phyloP scores from a whole-genome alignment of 192 early-diverging fungal species.

The Backusella luteola region DNA sequence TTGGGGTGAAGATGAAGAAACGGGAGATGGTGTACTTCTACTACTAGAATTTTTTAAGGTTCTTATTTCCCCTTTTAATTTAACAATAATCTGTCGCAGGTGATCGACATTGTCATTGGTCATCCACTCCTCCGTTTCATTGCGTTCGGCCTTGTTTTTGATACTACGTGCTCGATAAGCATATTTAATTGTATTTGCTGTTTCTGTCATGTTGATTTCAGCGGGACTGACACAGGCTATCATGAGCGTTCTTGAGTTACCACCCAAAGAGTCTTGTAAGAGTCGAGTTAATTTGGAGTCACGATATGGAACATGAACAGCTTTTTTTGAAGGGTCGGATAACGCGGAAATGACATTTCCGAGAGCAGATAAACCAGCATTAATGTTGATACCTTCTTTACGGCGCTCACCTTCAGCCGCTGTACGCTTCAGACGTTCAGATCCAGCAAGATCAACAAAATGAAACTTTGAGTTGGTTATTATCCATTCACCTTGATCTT shows the following conservation, averaged over 20 bases:
- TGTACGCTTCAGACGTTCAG: slow-evolving; percentile 92
- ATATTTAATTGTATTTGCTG: slow-evolving; percentile 94
- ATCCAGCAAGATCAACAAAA: slow-evolving; percentile 98
- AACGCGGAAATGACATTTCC: slow-evolving; percentile 98
- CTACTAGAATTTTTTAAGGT: slow-evolving; percentile 33
- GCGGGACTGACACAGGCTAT: slow-evolving; percentile 92
- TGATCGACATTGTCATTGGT: slow-evolving; percentile 63
- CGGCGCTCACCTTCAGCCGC: slow-evolving; percentile 88
- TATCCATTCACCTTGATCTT: slow-evolving; percentile 53
- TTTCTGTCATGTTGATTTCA: slow-evolving; percentile 85
- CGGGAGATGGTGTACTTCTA: not conserved
- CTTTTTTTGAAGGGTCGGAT: slow-evolving; percentile 65
- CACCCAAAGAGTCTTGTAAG: slow-evolving; percentile 95
- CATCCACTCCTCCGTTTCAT: slow-evolving; percentile 57
- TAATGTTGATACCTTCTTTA: slow-evolving; percentile 96
- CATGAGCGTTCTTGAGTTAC: slow-evolving; percentile 92
- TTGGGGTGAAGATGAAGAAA: not conserved
- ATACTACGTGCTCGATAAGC: slow-evolving; percentile 96
- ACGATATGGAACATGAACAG: slow-evolving; percentile 88
- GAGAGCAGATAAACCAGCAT: slow-evolving; percentile 90
- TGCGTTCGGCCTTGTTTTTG: slow-evolving; percentile 86
- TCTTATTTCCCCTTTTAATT: slow-evolving; percentile 59
- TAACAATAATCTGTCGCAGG: slow-evolving; percentile 61
- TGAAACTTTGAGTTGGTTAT: slow-evolving; percentile 86
- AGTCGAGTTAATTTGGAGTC: slow-evolving; percentile 96